Conservation (phyloP, 169 alveolate species). For the Plasmodium berghei region DNA sequence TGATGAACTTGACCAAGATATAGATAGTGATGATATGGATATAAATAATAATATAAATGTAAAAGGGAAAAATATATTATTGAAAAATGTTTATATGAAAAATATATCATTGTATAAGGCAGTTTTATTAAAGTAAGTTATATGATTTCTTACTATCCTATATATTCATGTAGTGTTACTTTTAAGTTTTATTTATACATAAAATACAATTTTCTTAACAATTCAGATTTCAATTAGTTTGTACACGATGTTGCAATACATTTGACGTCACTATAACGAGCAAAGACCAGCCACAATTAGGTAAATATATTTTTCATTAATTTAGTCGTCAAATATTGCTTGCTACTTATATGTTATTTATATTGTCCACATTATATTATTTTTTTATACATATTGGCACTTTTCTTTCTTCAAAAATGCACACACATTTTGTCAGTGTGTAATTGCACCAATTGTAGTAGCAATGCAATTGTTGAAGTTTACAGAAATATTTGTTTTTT, state of each 20-base stretch:
- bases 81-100: conserved; percentile 33
- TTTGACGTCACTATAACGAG: conserved; percentile 61
- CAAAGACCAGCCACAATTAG: conserved; percentile 49
- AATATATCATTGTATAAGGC: conserved; percentile 64
- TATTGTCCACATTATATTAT: not conserved
- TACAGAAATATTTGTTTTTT: conserved; percentile 63
- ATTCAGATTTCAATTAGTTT: conserved; percentile 51
- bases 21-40: conserved; percentile 70
- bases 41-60: conserved; percentile 52
- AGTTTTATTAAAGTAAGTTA: conserved; percentile 41
- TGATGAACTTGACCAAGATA: conserved; percentile 56
- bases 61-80: conserved; percentile 42
- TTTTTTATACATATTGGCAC: not conserved
- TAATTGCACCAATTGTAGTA: conserved; percentile 46
- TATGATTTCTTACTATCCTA: not conserved
- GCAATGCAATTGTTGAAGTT: conserved; percentile 40
- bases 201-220: not conserved
- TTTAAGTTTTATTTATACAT: not conserved
- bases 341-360: not conserved
- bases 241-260: conserved; percentile 64
- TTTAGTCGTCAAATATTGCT: not conserved
- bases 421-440: conserved; percentile 18
- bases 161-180: not conserved
- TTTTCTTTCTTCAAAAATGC: not conserved
- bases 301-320: conserved; percentile 21